These are phyloP conservation scores for Penicillium sp. DNA, from an alignment of 2,329 filamentous ascomycete species.

Conservation along the genomic window DNA sequence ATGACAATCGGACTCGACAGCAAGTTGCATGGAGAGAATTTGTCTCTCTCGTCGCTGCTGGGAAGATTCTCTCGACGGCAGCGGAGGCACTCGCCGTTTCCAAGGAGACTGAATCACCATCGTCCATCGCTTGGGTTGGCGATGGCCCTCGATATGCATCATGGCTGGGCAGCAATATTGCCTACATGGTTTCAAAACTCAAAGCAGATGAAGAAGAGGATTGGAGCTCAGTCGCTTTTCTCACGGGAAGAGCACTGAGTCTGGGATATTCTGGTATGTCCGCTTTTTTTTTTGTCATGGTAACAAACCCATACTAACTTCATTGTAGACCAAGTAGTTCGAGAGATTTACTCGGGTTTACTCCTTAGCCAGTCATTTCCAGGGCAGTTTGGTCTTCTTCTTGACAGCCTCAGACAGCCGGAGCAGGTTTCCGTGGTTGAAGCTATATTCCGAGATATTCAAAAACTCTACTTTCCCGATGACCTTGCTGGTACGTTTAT, in stretches of 20 bases:
- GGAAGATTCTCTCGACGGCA: constrained; percentile 54
- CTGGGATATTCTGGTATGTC: constrained; percentile 66
- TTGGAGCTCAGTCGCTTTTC: constrained; percentile 39
- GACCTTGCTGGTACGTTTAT: constrained; percentile 14
- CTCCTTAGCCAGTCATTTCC: constrained; percentile 28
- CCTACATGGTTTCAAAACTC: constrained; percentile 41
- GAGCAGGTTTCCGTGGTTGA: constrained; percentile 48
- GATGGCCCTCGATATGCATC: constrained; percentile 60
- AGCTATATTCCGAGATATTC: constrained; percentile 44
- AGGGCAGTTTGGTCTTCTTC: constrained; percentile 35
- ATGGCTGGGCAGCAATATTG: constrained; percentile 68
- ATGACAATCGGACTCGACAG: constrained; percentile 42
- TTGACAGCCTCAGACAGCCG: constrained; percentile 44
- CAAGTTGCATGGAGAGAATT: constrained; percentile 61
- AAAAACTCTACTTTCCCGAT: constrained; percentile 36
- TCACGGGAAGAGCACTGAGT: constrained; percentile 58
- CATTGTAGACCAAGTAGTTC: constrained; percentile 38
- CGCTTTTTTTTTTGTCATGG: background rate
- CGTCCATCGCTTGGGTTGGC: constrained; percentile 55
- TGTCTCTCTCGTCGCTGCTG: constrained; percentile 55
- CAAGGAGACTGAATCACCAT: constrained; percentile 25
- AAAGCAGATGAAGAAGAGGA: constrained; percentile 30
- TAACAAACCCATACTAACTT: constrained; percentile 11
- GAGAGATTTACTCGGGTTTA: constrained; percentile 38
- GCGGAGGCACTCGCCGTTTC: constrained; percentile 52